Conservation (phyloP, 2,329 filamentous ascomycete species). For the Aureobasidium sp. region DNA sequence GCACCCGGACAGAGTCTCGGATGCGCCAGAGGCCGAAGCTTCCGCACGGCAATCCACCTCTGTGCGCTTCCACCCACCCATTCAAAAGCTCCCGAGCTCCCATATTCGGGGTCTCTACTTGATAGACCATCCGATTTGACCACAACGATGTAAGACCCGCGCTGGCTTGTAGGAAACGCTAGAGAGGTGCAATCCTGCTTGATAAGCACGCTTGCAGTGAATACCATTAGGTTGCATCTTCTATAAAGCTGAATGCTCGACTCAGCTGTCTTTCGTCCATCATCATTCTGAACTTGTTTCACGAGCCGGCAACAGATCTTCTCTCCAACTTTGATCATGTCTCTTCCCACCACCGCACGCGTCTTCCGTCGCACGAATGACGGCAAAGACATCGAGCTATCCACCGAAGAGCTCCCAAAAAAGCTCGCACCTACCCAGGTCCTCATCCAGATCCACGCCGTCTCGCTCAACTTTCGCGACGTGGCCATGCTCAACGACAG, state of each 20-base stretch:
- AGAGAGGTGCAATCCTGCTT: not conserved
- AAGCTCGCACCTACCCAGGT: constrained; percentile 19
- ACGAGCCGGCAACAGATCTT: not conserved
- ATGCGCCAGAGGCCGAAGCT: not conserved
- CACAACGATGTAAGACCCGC: not conserved
- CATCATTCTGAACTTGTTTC: not conserved
- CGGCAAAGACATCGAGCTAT: constrained; percentile 19
- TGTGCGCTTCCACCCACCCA: not conserved
- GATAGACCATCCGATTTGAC: not conserved
- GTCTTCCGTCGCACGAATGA: constrained; percentile 32
- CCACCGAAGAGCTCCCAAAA: constrained; percentile 17
- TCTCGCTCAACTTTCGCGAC: constrained; percentile 28
- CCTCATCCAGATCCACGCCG: constrained; percentile 25
- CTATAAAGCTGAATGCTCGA: not conserved
- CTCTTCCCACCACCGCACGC: constrained; percentile 20
- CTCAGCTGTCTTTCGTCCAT: not conserved
- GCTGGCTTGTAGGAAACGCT: not conserved
- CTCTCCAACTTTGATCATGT: not conserved
- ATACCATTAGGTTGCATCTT: not conserved
- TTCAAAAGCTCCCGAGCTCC: not conserved
- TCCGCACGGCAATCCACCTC: not conserved
- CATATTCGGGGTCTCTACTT: not conserved
- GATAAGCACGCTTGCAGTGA: not conserved
- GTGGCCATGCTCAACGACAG: constrained; percentile 27
- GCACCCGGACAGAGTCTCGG: not conserved